phyloP scores from a whole-genome alignment of 176 grass and related monocot genomes.

The Phragmites australis region DNA sequence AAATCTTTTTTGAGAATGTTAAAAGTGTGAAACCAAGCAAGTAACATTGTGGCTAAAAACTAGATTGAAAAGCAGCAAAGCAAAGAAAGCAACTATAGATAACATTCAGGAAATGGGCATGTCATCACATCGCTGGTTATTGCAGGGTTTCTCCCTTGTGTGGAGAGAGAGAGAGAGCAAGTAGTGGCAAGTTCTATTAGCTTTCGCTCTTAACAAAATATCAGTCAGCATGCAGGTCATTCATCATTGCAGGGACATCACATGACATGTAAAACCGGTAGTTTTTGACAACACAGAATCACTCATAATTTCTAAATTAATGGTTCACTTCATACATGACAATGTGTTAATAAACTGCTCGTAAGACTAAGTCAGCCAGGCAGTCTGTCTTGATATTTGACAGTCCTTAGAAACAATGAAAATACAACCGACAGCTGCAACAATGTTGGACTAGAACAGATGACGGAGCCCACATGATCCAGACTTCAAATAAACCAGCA shows the following conservation, averaged over 20 bases:
- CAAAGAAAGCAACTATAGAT: not conserved
- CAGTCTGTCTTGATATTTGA: not conserved
- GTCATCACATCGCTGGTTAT: not conserved
- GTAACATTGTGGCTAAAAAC: not conserved
- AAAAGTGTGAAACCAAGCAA: slow-evolving; percentile 35
- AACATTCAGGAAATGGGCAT: not conserved
- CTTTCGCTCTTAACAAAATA: not conserved
- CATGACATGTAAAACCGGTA: not conserved
- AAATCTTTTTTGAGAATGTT: slow-evolving; percentile 36
- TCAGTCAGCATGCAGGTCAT: not conserved
- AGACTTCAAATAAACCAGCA: slow-evolving; percentile 15
- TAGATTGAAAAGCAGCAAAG: not conserved
- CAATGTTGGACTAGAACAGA: not conserved
- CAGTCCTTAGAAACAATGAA: slow-evolving; percentile 12
- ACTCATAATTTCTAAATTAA: not conserved
- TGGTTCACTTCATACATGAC: not conserved
- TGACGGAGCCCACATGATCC: not conserved
- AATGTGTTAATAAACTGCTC: not conserved
- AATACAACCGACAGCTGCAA: not conserved
- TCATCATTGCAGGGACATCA: not conserved
- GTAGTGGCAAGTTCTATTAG: not conserved
- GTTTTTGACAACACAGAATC: not conserved
- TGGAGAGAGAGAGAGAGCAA: not conserved
- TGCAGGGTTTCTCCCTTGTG: no score
- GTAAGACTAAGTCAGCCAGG: not conserved